Base-by-base conservation (phyloP, 805 yeast genomes). In the Ogataea haglerorum region DNA sequence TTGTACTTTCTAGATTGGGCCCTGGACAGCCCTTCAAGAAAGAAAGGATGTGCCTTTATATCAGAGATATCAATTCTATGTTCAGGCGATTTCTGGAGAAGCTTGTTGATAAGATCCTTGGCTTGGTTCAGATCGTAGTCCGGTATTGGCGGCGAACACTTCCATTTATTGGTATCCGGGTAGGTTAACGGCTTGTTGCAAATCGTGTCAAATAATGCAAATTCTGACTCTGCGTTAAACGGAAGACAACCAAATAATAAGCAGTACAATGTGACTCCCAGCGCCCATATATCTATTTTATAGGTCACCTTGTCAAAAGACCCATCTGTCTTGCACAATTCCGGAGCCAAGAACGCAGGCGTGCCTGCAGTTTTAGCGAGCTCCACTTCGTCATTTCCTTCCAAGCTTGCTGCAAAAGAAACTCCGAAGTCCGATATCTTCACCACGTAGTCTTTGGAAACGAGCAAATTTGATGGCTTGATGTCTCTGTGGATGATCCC, bases 381-480 rank as follows among this genome's bases (percentile, higher is more conserved):
- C 53, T 91, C 97, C 41, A 80, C 67, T 47, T 89, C 96, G 49
- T 76, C 70, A 42, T 60, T 58, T 21, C 75, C 78, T 36, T 76
- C 79, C 19, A 58, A 30, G 25, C 52, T 56, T 2, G 65, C 58
- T 1, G 91, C 88, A 62, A 86, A 85, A 1, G 96, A 87, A 10
- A 93, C 95, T 17, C 99, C 98, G 65, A 91, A 93, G 66, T 91
- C 99, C n/a, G 95, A 82, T 29, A 91, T 93, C 63, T 93, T 93
- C 18, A 90, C 96, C 6, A 73, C 70, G 39, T 82, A 78, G 49
- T 85, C 82, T 12, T 73, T 65, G 21, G 85, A 72, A 2, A 89
- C 79, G 42, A 91, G 70, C 43, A 91, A 62, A 58, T 91, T 91
- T 2, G 98, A 95, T 2, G 99, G 98, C 60, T 91, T 91, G 43